phyloP scores from a whole-genome alignment of 1,284 basidiomycete species.

The Puccinia polysora region DNA sequence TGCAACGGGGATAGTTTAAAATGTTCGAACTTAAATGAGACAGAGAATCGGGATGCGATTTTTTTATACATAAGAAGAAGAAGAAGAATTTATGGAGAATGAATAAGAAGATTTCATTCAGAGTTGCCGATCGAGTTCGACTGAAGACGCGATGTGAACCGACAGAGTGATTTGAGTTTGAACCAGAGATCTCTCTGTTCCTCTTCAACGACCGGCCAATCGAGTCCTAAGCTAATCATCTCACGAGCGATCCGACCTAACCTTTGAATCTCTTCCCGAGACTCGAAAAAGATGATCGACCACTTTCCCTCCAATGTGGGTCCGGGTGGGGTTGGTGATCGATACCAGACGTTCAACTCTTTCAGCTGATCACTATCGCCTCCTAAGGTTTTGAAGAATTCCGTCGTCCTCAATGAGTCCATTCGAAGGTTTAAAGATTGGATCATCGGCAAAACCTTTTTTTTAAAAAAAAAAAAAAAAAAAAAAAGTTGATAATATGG shows the following conservation, averaged over 20 bases:
- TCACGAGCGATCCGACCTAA: conserved; percentile 1
- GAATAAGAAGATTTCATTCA: not conserved
- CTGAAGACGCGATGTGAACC: no score
- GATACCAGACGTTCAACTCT: conserved; percentile 39
- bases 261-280: not conserved
- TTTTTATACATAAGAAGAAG: no score
- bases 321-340: not conserved
- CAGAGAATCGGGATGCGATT: no score
- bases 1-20: no score
- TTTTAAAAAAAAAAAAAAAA: not conserved
- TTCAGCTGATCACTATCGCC: not conserved
- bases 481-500: not conserved
- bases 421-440: conserved; percentile 38
- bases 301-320: conserved; percentile 20
- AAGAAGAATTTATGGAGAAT: no score
- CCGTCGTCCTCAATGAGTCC: conserved; percentile 9
- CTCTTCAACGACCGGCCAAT: conserved; percentile 29
- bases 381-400: conserved; percentile 4
- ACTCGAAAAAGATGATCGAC: conserved; percentile 30
- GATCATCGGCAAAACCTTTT: not conserved
- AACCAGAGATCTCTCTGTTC: conserved; percentile 37
- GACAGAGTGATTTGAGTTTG: conserved; percentile 26
- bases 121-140: not conserved
- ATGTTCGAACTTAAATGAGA: no score
- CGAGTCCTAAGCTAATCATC: conserved; percentile 19